Conservation (phyloP, 2,329 filamentous ascomycete genomes). For the Xylariaceae sp. region DNA sequence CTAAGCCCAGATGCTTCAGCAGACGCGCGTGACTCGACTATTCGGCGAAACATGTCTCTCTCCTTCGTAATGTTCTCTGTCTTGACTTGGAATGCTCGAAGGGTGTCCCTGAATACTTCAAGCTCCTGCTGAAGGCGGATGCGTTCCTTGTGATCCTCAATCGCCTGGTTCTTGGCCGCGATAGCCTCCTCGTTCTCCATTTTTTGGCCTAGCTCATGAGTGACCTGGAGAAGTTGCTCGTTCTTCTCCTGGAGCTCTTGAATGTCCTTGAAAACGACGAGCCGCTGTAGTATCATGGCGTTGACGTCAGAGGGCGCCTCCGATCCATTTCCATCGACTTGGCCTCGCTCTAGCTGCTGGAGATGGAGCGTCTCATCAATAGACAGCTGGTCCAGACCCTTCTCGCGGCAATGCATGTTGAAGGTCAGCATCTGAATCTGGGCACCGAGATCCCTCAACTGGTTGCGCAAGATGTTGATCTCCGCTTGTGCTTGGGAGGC, state of each 20-base stretch:
- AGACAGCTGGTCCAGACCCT: slow-evolving; percentile 64
- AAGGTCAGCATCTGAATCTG: slow-evolving; percentile 88
- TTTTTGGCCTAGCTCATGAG: slow-evolving; percentile 75
- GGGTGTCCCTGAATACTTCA: slow-evolving; percentile 72
- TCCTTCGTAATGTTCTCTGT: slow-evolving; percentile 93
- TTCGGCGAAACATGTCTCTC: slow-evolving; percentile 93
- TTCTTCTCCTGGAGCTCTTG: slow-evolving; percentile 84
- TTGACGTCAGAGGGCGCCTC: slow-evolving; percentile 78
- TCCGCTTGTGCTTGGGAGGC: slow-evolving; percentile 59
- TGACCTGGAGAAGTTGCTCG: slow-evolving; percentile 70
- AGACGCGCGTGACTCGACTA: slow-evolving; percentile 66
- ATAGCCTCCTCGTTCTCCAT: slow-evolving; percentile 88
- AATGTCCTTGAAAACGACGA: slow-evolving; percentile 85
- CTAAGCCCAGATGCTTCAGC: slow-evolving; percentile 60
- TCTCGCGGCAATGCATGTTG: slow-evolving; percentile 75
- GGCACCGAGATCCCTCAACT: slow-evolving; percentile 80
- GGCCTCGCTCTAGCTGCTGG: slow-evolving; percentile 68
- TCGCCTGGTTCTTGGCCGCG: slow-evolving; percentile 54
- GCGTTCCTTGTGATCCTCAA: slow-evolving; percentile 63
- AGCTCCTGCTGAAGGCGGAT: slow-evolving; percentile 65
- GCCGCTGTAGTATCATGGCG: slow-evolving; percentile 77
- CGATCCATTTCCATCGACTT: slow-evolving; percentile 62
- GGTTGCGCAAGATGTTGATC: slow-evolving; percentile 70
- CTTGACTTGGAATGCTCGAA: slow-evolving; percentile 71
- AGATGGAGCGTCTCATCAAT: slow-evolving; percentile 67